phyloP scores from a whole-genome alignment of 495 filamentous ascomycete species.

The Aspergillus homomorphus region DNA sequence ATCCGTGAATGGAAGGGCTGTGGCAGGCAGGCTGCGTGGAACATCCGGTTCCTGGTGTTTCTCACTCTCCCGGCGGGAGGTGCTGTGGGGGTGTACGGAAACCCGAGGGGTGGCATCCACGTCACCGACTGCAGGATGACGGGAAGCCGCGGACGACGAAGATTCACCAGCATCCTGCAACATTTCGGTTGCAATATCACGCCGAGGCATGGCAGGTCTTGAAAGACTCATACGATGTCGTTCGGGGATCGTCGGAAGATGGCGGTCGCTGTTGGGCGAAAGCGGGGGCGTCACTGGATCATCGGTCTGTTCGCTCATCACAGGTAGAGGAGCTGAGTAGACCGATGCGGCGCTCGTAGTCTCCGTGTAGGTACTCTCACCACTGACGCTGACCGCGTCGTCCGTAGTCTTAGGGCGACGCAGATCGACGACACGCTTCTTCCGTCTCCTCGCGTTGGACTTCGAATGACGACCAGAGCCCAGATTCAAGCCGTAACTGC shows the following conservation, averaged over 20 bases:
- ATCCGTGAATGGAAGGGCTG: constrained; percentile 35
- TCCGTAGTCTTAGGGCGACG: constrained; percentile 59
- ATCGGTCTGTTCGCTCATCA: constrained; percentile 39
- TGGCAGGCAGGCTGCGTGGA: constrained; percentile 34
- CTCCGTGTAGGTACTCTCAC: constrained; percentile 44
- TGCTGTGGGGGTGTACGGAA: constrained; percentile 21
- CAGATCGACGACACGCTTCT: constrained; percentile 91
- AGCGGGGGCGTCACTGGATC: constrained; percentile 48
- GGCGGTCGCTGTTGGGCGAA: constrained; percentile 31
- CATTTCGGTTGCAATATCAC: constrained; percentile 17
- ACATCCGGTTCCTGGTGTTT: constrained; percentile 34
- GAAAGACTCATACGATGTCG: constrained; percentile 37
- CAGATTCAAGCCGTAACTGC: constrained; percentile 58
- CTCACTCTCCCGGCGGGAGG: constrained; percentile 17
- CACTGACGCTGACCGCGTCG: constrained; percentile 55
- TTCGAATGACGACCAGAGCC: constrained; percentile 64
- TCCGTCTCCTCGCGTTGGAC: constrained; percentile 70
- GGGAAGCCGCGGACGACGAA: constrained; percentile 30
- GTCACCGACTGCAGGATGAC: constrained; percentile 25
- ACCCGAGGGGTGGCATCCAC: constrained; percentile 39
- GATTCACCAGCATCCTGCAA: constrained; percentile 23
- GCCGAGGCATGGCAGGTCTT: constrained; percentile 18
- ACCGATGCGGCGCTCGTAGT: constrained; percentile 39
- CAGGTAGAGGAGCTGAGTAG: constrained; percentile 41
- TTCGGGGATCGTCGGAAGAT: constrained; percentile 40